These are phyloP conservation scores for Solanum hybrid DNA, from an alignment of 305 asterid genomes.

Conservation along the genomic window DNA sequence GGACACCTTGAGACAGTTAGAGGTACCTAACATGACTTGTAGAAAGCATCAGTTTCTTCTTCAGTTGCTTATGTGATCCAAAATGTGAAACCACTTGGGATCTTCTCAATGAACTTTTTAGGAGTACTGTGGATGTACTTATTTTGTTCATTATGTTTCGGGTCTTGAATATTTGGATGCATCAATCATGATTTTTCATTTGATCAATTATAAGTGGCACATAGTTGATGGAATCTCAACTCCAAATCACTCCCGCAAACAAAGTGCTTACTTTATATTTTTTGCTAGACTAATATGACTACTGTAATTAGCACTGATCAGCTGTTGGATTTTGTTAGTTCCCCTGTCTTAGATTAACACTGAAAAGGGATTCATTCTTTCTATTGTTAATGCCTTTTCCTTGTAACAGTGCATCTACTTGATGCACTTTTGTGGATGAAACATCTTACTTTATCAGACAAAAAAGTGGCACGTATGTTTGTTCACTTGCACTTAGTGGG, in stretches of 20 bases:
- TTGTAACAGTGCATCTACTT: not conserved
- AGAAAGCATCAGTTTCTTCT: constrained; percentile 30
- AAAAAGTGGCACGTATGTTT: not conserved
- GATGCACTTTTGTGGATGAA: not conserved
- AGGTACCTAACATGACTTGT: constrained; percentile 62
- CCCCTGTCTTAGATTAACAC: not conserved
- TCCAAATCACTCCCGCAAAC: not conserved
- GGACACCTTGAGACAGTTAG: constrained; percentile 88
- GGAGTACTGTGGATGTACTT: too few species aligned
- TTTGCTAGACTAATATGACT: not conserved
- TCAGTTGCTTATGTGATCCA: constrained; percentile 28
- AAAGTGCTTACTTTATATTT: not conserved
- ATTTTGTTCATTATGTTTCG: too few species aligned
- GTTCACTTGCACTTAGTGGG: not conserved
- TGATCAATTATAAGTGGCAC: too few species aligned
- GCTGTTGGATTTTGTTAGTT: not conserved
- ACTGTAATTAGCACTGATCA: not conserved
- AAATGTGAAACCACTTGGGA: constrained; percentile 22
- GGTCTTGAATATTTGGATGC: too few species aligned
- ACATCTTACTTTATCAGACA: not conserved
- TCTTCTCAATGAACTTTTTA: constrained; percentile 9
- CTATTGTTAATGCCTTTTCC: not conserved
- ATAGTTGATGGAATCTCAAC: not conserved
- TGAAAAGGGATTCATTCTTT: not conserved
- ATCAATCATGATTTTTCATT: too few species aligned